Evolutionary conservation across 352 stramenopile species (phyloP).

Genomic region (Phytophthora fragariae): DNA sequence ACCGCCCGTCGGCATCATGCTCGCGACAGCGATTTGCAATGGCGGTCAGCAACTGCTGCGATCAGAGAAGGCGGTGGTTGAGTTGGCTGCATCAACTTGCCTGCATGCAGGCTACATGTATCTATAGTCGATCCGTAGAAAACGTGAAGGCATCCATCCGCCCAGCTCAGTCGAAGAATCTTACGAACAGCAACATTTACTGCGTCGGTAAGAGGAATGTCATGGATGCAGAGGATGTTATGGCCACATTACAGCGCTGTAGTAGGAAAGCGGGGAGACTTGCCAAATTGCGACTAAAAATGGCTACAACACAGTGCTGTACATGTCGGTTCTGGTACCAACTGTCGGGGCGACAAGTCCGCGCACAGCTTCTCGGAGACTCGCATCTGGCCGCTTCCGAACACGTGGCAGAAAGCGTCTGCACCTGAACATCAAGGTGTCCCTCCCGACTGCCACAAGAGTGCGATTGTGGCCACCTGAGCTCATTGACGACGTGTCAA

Average conservation of each 20-base stretch:
- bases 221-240: slow-evolving; percentile 7
- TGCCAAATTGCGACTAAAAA: background rate
- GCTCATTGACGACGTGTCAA: slow-evolving; percentile 1
- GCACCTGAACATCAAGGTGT: background rate
- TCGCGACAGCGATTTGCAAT: slow-evolving; percentile 29
- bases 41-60: background rate
- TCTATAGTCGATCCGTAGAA: slow-evolving; percentile 22
- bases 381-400: background rate
- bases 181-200: slow-evolving; percentile 28
- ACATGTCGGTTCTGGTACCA: too few species aligned
- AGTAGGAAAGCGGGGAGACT: background rate
- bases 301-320: background rate
- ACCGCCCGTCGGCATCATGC: slow-evolving; percentile 15
- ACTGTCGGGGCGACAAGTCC: background rate
- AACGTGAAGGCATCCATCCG: slow-evolving; percentile 16
- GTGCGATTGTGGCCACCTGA: background rate
- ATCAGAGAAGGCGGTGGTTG: background rate
- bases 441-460: background rate
- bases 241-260: background rate
- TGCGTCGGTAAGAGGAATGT: background rate
- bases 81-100: slow-evolving; percentile 6
- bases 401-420: background rate
- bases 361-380: background rate
- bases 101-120: slow-evolving; percentile 19
- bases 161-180: slow-evolving; percentile 18